phyloP scores from a whole-genome alignment of 1,284 basidiomycete genomes.

The Melampsora occidentalis region DNA sequence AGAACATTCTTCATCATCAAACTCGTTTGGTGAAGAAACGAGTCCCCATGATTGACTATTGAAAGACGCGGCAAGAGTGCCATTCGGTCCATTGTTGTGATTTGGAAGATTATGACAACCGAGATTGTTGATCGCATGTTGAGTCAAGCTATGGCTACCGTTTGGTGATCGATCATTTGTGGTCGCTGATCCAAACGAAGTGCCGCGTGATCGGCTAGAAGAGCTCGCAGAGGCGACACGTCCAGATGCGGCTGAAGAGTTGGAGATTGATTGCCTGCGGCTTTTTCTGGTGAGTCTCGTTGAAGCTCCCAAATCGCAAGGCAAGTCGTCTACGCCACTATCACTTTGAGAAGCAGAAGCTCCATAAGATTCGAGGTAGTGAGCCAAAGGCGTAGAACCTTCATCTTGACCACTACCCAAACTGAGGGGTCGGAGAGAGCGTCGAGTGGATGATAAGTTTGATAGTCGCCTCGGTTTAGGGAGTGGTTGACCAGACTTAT shows the following conservation, averaged over 20 bases:
- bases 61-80: conserved; percentile 24
- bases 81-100: conserved; percentile 20
- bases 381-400: conserved; percentile 21
- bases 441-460: conserved; percentile 9
- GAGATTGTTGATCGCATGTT: conserved; percentile 5
- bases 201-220: conserved; percentile 30
- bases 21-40: conserved; percentile 21
- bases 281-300: conserved; percentile 36
- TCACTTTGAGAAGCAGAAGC: neutral
- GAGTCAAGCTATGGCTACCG: neutral
- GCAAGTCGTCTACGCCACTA: conserved; percentile 8
- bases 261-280: conserved; percentile 25
- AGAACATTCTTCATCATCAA: conserved; percentile 34
- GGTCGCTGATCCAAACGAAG: conserved; percentile 32
- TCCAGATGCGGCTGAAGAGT: conserved; percentile 26
- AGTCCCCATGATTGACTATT: conserved; percentile 28
- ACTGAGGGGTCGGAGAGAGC: conserved; percentile 5
- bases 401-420: conserved; percentile 19
- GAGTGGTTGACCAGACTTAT: neutral
- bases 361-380: conserved; percentile 23
- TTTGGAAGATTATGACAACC: conserved; percentile 1
- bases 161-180: conserved; percentile 19
- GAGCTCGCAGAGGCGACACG: conserved; percentile 12
- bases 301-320: conserved; percentile 36
- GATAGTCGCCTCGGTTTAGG: conserved; percentile 10